Evolutionary conservation across 2,329 filamentous ascomycete species (phyloP), one percentile per base, ranked within the genome.

Genomic region (Venturia carpophila): DNA sequence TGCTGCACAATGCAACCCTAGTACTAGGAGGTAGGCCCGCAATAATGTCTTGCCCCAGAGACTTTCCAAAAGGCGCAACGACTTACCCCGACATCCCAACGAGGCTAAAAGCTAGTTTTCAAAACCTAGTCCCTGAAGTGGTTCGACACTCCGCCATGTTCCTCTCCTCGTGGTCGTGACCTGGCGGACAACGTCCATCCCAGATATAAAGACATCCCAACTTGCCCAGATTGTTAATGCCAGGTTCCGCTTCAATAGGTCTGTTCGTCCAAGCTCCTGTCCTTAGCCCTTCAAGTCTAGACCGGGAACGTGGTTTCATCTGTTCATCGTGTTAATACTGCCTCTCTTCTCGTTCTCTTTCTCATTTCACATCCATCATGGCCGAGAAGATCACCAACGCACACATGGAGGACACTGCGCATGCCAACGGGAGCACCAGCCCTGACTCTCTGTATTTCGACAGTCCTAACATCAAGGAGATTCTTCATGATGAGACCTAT

Each of bases 391-490:
- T n/a, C 34, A 45, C 43, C 19, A 58, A 37, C n/a, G n/a, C 21
- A 45, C 60, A 61, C 42, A 61, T 42, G 60, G 60, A 61, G 60
- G 13, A 61, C 24, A 42, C 27, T 45, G 37, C 60, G 7, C 30
- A 43, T 43, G 5, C 52, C 52, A 61, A 19, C 24, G 60, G 60
- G 17, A 61, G 60, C 15, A 15, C 21, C n/a, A 61, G 60, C 11
- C 39, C 60, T 27, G 30, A 58, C 19, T 58, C 52, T 58, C 15
- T 61, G 24, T 61, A 42, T 17, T 43, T 61, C 39, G 60, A 45
- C 3, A 45, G 43, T 19, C 19, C 39, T 39, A 61, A 61, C 24
- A 11, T 61, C 39, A 61, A 34, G 27, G 27, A 45, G 37, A 45
- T 61, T 24, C 34, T 27, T 7, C 49, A 55, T 7, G 49, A 64